Percentiles rank a stretch among this genome's conserved stretches.
phyloP scores from a whole-genome alignment of 352 stramenopile species.

The Phytopythium cucurbitacearum region DNA sequence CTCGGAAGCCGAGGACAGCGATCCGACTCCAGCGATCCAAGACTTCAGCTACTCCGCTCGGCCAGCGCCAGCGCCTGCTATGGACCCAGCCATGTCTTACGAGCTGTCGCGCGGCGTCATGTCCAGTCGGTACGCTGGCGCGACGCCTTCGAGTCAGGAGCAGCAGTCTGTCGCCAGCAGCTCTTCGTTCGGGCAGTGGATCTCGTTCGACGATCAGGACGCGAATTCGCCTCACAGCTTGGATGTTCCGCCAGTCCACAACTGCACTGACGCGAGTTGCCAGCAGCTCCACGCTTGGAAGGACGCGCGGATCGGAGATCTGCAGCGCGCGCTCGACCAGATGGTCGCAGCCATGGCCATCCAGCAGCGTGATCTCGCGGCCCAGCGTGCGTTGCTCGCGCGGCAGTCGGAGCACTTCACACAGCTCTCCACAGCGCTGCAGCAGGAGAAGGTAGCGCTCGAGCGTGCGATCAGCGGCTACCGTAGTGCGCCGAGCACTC shows the following conservation, averaged over 20 bases:
- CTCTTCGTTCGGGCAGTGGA: not conserved
- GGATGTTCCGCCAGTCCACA: conserved; percentile 1
- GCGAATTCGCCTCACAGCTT: not conserved
- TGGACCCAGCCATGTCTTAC: conserved; percentile 2
- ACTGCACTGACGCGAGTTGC: conserved; percentile 16
- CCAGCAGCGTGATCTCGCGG: conserved; percentile 30
- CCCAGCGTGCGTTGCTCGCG: conserved; percentile 24
- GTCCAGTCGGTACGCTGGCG: conserved; percentile 6
- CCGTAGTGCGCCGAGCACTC: not conserved
- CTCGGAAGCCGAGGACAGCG: not conserved
- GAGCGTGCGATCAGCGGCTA: conserved; percentile 7
- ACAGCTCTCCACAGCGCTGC: conserved; percentile 23
- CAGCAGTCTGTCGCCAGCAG: not conserved
- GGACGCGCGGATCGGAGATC: conserved; percentile 24
- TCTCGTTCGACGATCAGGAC: conserved; percentile 1
- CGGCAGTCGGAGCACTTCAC: conserved; percentile 30
- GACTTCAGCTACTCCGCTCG: not conserved
- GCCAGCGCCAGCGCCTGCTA: not conserved
- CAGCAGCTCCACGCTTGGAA: conserved; percentile 23
- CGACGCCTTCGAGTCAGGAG: conserved; percentile 4
- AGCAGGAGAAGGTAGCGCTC: conserved; percentile 30
- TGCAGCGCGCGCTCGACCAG: conserved; percentile 32
- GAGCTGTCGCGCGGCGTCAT: conserved; percentile 7
- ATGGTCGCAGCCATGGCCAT: conserved; percentile 38
- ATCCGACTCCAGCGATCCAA: not conserved